Percentiles rank a stretch among this genome's conserved stretches.
phyloP scores from a whole-genome alignment of 805 yeast species.

The Candida parachauliodes region DNA sequence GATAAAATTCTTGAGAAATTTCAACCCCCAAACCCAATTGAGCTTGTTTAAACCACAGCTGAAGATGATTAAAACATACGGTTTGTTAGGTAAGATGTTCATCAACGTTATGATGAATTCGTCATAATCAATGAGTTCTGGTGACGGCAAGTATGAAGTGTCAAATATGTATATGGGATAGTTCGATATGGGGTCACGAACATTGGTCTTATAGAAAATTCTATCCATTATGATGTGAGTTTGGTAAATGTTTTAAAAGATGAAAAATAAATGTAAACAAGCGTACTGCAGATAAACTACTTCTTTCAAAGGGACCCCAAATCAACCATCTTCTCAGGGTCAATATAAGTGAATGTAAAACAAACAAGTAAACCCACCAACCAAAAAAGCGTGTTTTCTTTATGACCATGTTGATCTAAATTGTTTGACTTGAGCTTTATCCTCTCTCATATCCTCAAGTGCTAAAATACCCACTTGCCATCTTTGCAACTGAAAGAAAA shows the following conservation, averaged over 20 bases:
- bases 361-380: no score
- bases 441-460: no score
- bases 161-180: slow-evolving; percentile 81
- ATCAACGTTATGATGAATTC: slow-evolving; percentile 58
- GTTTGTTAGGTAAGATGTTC: slow-evolving; percentile 52
- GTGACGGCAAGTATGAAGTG: slow-evolving; percentile 71
- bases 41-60: slow-evolving; percentile 75
- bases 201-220: slow-evolving; percentile 55
- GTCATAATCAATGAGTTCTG: slow-evolving; percentile 41
- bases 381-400: no score
- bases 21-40: slow-evolving; percentile 68
- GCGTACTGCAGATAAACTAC: slow-evolving; percentile 1
- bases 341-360: no score
- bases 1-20: slow-evolving; percentile 54
- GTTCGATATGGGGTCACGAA: slow-evolving; percentile 62
- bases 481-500: no score
- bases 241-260: background rate
- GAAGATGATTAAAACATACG: slow-evolving; percentile 69
- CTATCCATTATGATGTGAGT: slow-evolving; percentile 28
- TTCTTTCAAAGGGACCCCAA: no score
- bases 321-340: no score
- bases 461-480: no score
- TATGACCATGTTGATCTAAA: no score
- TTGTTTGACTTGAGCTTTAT: no score
- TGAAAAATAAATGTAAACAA: background rate